A percentile compares a stretch with the other conserved stretches of the same genome.
Conservation (phyloP, 225 moss, liverwort and hornwort genomes). For the Bryum argenteum region DNA sequence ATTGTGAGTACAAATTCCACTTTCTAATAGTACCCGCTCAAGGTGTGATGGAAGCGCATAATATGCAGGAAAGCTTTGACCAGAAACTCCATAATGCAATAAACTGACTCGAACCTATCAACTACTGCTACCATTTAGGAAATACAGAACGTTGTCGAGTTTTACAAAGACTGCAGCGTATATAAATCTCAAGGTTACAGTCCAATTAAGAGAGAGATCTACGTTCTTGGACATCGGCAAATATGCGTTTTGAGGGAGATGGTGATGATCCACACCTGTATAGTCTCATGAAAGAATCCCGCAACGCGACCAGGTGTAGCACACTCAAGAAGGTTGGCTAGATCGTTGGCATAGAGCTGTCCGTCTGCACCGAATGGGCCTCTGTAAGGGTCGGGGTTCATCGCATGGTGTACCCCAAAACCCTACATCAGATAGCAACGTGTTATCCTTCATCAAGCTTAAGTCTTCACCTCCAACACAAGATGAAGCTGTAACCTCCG, state of each 20-base stretch:
- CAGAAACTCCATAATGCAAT: background rate
- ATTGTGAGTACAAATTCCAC: background rate
- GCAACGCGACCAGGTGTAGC: conserved; percentile 89
- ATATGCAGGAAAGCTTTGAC: conserved; percentile 11
- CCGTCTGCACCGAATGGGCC: conserved; percentile 93
- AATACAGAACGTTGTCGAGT: conserved; percentile 6
- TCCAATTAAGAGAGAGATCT: conserved; percentile 17
- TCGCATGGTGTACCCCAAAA: conserved; percentile 93
- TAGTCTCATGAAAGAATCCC: conserved; percentile 94
- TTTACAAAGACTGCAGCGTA: conserved; percentile 1
- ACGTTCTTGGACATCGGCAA: too few species aligned
- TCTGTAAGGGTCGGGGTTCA: conserved; percentile 95
- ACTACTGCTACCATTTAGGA: background rate
- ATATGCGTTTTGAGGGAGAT: conserved; percentile 4
- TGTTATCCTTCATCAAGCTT: conserved; percentile 6
- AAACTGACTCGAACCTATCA: background rate
- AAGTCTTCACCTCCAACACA: background rate
- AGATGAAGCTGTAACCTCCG: background rate
- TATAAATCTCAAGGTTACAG: background rate
- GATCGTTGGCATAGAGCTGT: conserved; percentile 85
- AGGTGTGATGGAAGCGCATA: background rate
- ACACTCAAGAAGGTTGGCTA: conserved; percentile 80
- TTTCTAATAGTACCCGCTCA: background rate
- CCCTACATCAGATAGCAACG: conserved; percentile 63
- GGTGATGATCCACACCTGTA: conserved; percentile 60